Base-by-base conservation (phyloP, 2,329 filamentous ascomycete genomes). In the Ophiosphaerella korrae region DNA sequence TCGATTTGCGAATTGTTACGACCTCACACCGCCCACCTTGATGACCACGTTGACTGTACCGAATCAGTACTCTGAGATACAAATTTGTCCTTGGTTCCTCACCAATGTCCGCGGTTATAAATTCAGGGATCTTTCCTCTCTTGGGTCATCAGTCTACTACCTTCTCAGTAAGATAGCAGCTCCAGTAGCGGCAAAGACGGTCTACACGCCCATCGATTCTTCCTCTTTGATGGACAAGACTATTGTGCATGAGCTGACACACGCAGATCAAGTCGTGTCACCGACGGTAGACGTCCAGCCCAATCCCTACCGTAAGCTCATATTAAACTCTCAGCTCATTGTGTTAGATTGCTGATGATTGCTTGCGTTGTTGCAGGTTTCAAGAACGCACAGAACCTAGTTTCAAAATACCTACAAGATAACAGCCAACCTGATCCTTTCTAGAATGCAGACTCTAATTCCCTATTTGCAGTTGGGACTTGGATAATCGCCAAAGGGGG, bases 61-160 rank as follows among this genome's bases (percentile, higher is more conserved):
- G 14, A 16, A 6, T 13, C 14, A 24, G 1, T 29, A 33, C 16
- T 35, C 29, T 12, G 45, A 48, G 34, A 42, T 48, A 5, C 45
- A 48, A 36, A 42, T 48, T 18, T 48, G 45, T 29, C 45, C 45
- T 24, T 48, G 45, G 45, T 48, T 35, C 23, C 14, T 48, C 11
- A 11, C 7, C 9, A 24, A 36, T 7, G 14, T n/a, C 16, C 37
- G 45, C 14, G 45, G 37, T 18, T 42, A 40, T 38, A 48, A 48
- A 21, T 24, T 42, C 38, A 41, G 12, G 12, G 45, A 48, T 29
- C 31, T 48, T 7, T 14, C 7, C 8, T 40, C 26, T 23, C 32
- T 32, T 26, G 23, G 24, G 13, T 16, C 44, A 32, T 40, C 24
- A 18, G 12, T 31, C 24, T 39, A 21, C 14, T 13, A 7, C 33